Evolutionary conservation across 306 rosid genomes (phyloP).

Genomic region (Castanea crenata): DNA sequence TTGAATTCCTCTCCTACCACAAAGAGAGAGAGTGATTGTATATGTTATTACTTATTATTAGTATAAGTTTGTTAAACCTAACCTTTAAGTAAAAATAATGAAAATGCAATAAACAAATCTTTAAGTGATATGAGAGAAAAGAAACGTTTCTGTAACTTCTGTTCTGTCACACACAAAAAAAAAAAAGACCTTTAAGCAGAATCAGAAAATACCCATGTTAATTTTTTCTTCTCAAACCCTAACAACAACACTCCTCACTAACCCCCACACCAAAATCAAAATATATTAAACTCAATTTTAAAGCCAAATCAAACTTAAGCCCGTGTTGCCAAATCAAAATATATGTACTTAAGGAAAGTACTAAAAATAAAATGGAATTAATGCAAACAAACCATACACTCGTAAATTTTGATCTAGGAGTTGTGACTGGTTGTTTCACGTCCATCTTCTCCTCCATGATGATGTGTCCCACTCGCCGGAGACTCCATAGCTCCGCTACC

Average conservation of each 20-base stretch:
- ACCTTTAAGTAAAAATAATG: neutral
- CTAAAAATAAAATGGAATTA: conserved; percentile 18
- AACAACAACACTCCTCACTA: conserved; percentile 16
- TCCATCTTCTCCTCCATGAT: conserved; percentile 52
- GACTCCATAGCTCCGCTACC: conserved; percentile 34
- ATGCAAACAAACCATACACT: conserved; percentile 46
- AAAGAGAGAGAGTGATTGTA: neutral
- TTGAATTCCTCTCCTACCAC: neutral
- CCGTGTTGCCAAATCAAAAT: conserved; percentile 36
- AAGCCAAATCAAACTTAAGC: conserved; percentile 44
- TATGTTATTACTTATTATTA: neutral
- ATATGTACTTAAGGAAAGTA: conserved; percentile 27
- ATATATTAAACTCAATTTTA: conserved; percentile 35
- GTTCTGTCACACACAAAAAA: conserved; percentile 19
- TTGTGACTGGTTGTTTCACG: conserved; percentile 50
- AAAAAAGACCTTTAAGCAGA: neutral
- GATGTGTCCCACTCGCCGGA: conserved; percentile 34
- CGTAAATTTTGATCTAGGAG: conserved; percentile 31
- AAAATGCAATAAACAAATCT: neutral
- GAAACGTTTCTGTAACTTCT: neutral
- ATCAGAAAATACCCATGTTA: conserved; percentile 14
- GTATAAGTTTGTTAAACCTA: conserved; percentile 34
- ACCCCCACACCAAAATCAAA: conserved; percentile 31
- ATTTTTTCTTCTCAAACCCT: conserved; percentile 44
- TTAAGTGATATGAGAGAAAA: too few relatives aligned